Evolutionary conservation across 176 grass and related monocot genomes (phyloP).

Genomic region (Hsuehochloa calcarea): DNA sequence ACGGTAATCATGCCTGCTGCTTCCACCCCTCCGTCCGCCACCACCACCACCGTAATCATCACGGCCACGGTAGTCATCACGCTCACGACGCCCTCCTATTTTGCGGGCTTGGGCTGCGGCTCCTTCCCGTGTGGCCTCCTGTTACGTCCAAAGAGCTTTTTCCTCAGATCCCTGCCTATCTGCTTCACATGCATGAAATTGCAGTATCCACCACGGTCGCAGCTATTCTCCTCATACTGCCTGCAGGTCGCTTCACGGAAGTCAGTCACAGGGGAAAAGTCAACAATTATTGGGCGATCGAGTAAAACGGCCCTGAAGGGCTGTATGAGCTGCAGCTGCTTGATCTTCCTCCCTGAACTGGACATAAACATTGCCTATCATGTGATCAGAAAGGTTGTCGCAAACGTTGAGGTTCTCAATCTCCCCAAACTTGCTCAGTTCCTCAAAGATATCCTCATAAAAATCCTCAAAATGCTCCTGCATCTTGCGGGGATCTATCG

Average conservation of each 20-base stretch:
- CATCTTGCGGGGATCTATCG: constrained; percentile 39
- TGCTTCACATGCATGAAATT: constrained; percentile 55
- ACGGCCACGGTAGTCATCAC: constrained; percentile 31
- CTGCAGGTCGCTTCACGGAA: constrained; percentile 50
- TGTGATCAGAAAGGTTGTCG: constrained; percentile 47
- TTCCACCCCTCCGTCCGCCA: constrained; percentile 32
- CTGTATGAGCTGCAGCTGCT: constrained; percentile 46
- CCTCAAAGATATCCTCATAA: constrained; percentile 51
- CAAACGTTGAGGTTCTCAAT: constrained; percentile 49
- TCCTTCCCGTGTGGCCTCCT: constrained; percentile 36
- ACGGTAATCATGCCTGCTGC: constrained; percentile 46
- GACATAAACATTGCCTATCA: constrained; percentile 56
- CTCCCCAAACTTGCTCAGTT: constrained; percentile 58
- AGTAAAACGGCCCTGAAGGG: constrained; percentile 49
- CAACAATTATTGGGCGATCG: constrained; percentile 46
- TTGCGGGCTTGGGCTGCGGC: constrained; percentile 39
- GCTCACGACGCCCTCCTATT: constrained; percentile 33
- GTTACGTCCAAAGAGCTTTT: constrained; percentile 38
- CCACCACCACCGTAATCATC: constrained; percentile 34
- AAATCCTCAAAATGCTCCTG: constrained; percentile 58
- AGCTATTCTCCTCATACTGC: constrained; percentile 51
- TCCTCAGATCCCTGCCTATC: constrained; percentile 46
- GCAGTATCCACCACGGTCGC: constrained; percentile 44
- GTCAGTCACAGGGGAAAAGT: constrained; percentile 50
- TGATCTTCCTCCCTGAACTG: constrained; percentile 55